Evolutionary conservation across 768 basidiomycete genomes (phyloP).

Genomic region (Rhodocollybia butyracea): DNA sequence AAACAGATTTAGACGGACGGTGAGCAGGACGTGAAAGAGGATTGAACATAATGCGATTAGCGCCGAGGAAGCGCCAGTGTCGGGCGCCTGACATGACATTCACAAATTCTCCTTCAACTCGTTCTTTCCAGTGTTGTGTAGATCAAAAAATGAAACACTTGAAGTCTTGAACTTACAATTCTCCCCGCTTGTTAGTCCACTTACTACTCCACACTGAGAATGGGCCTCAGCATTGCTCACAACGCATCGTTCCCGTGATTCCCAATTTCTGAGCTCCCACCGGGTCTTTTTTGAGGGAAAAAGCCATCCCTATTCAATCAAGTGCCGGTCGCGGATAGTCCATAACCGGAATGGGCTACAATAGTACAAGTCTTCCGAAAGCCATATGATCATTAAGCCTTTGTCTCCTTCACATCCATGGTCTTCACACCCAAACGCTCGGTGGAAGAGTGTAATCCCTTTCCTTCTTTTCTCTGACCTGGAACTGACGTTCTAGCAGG

Average conservation of each 20-base stretch:
- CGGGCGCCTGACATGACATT: too few relatives aligned
- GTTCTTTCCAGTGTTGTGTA: too few relatives aligned
- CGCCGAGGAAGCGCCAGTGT: neutral
- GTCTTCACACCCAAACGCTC: neutral
- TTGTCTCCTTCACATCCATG: neutral
- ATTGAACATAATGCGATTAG: neutral
- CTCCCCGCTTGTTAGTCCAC: too few relatives aligned
- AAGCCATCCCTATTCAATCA: too few relatives aligned
- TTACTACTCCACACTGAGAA: too few relatives aligned
- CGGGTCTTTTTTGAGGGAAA: too few relatives aligned
- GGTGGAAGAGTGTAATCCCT: neutral
- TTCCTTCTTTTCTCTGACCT: neutral
- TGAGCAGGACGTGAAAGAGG: constrained; percentile 1
- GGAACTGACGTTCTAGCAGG: neutral
- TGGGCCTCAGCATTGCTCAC: too few relatives aligned
- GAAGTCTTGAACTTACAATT: too few relatives aligned
- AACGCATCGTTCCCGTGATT: too few relatives aligned
- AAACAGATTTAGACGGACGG: neutral
- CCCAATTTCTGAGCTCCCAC: too few relatives aligned
- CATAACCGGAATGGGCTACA: neutral
- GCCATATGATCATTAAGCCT: neutral
- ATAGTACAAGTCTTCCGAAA: neutral
- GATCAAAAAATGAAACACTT: too few relatives aligned
- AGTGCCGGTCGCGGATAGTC: neutral
- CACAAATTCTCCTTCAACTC: too few relatives aligned